phyloP scores from a whole-genome alignment of 2,329 filamentous ascomycete species.

The Mariannaea sp. region DNA sequence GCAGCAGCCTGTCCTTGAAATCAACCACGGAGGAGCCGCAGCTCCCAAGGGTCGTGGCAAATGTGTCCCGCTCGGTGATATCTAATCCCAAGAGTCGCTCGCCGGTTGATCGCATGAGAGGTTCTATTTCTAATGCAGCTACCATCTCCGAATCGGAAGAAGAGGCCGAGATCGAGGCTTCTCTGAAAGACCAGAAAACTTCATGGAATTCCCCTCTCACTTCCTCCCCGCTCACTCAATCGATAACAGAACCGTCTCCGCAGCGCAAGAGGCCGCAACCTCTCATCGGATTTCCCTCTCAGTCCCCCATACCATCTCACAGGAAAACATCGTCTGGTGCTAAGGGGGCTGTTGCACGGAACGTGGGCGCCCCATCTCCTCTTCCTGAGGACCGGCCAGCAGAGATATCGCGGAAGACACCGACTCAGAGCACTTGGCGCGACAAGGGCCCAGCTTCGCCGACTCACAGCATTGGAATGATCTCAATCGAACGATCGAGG shows the following conservation, averaged over 20 bases:
- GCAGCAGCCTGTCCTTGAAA: constrained; percentile 44
- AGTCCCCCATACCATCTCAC: constrained; percentile 24
- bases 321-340: constrained; percentile 36
- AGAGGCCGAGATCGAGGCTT: constrained; percentile 30
- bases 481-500: constrained; percentile 46
- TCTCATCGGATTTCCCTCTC: constrained; percentile 17
- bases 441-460: constrained; percentile 34
- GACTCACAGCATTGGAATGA: constrained; percentile 44
- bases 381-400: constrained; percentile 41
- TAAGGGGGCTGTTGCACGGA: constrained; percentile 44
- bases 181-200: constrained; percentile 25
- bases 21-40: constrained; percentile 49
- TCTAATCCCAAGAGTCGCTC: constrained; percentile 37
- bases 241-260: constrained; percentile 30
- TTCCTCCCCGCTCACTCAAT: constrained; percentile 32
- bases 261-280: constrained; percentile 30
- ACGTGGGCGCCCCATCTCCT: constrained; percentile 37
- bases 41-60: constrained; percentile 31
- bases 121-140: constrained; percentile 35
- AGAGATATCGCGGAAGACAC: constrained; percentile 43
- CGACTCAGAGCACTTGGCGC: constrained; percentile 32
- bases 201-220: constrained; percentile 31
- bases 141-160: constrained; percentile 54
- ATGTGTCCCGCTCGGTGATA: constrained; percentile 30
- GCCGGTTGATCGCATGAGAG: constrained; percentile 41